Conservation (phyloP, 163 green algal species). For the Prototheca wickerhamii region DNA sequence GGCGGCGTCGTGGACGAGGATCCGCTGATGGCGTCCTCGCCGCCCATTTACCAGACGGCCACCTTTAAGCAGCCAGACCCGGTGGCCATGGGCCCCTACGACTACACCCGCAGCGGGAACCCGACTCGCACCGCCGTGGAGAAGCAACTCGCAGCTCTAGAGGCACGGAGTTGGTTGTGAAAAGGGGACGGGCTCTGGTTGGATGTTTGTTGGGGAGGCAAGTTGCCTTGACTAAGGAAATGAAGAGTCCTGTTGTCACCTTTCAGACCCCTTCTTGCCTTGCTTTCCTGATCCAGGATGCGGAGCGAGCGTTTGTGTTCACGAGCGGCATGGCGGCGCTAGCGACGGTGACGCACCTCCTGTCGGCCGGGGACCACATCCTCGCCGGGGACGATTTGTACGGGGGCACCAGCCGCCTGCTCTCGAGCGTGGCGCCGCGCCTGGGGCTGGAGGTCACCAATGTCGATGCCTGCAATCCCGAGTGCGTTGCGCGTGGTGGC, state of each 20-base stretch:
- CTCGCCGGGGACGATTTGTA: slow-evolving; percentile 96
- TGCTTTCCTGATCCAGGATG: slow-evolving; percentile 35
- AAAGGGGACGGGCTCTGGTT: too few relatives aligned
- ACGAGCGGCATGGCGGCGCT: slow-evolving; percentile 92
- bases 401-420: slow-evolving; percentile 83
- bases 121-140: slow-evolving; percentile 87
- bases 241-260: too few relatives aligned
- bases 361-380: slow-evolving; percentile 63
- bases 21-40: slow-evolving; percentile 20
- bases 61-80: slow-evolving; percentile 89
- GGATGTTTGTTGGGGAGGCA: too few relatives aligned
- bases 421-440: slow-evolving; percentile 55
- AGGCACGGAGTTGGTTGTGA: slow-evolving; percentile 36
- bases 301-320: slow-evolving; percentile 78
- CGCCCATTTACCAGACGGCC: slow-evolving; percentile 73
- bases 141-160: slow-evolving; percentile 77
- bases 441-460: slow-evolving; percentile 74
- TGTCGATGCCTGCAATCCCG: slow-evolving; percentile 73
- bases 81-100: slow-evolving; percentile 70
- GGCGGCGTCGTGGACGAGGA: slow-evolving; percentile 16
- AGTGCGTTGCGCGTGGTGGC: slow-evolving; percentile 22
- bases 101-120: slow-evolving; percentile 97
- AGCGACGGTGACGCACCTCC: slow-evolving; percentile 56
- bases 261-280: not conserved
- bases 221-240: too few relatives aligned